phyloP scores from a whole-genome alignment of 441 rosid genomes.

The Isatis lusitanica region DNA sequence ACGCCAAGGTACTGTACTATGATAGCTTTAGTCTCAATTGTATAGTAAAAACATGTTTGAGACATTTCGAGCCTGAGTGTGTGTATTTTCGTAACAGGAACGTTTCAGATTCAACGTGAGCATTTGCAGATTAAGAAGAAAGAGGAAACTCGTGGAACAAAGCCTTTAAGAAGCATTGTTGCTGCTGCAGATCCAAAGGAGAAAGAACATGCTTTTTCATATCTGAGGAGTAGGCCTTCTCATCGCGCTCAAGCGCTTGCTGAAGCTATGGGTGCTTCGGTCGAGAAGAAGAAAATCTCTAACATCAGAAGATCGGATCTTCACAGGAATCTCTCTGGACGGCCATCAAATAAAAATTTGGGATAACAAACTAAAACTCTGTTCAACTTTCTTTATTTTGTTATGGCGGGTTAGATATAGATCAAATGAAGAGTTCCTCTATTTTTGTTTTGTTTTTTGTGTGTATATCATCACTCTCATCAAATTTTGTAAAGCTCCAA shows the following conservation, averaged over 20 bases:
- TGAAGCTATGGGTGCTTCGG: constrained; percentile 7
- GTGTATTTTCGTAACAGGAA: constrained; percentile 32
- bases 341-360: background rate
- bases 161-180: background rate
- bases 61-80: background rate
- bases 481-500: constrained; percentile 18
- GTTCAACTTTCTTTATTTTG: background rate
- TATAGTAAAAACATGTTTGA: constrained; percentile 8
- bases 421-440: background rate
- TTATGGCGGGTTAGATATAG: constrained; percentile 11
- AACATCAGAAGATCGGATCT: background rate
- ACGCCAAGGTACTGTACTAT: constrained; percentile 21
- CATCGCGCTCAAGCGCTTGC: background rate
- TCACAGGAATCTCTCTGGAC: constrained; percentile 11
- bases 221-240: background rate
- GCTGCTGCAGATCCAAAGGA: constrained; percentile 1
- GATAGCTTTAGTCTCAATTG: background rate
- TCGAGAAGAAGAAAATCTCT: constrained; percentile 13
- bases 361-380: background rate
- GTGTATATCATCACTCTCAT: constrained; percentile 16
- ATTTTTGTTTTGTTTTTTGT: background rate
- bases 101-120: constrained; percentile 22
- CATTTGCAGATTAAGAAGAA: constrained; percentile 30
- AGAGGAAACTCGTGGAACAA: constrained; percentile 11
- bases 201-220: constrained; percentile 6